Conservation (phyloP, 331 rosid species). For the Dryas integrifolia region DNA sequence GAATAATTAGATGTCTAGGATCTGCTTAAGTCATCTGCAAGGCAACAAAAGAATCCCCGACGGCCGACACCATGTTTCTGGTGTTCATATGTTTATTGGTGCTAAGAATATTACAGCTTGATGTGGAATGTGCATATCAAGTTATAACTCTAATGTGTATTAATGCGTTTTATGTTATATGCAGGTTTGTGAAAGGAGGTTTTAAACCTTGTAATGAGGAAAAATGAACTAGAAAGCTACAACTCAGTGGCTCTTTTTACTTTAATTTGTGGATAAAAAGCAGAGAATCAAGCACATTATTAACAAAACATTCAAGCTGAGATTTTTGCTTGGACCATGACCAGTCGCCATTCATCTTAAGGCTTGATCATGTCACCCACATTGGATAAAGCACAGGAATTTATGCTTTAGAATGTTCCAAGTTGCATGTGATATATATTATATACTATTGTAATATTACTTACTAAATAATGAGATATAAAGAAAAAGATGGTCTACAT, state of each 20-base stretch:
- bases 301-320: constrained; percentile 36
- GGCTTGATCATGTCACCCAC: constrained; percentile 41
- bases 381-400: constrained; percentile 54
- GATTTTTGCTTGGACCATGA: constrained; percentile 61
- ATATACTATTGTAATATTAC: constrained; percentile 19
- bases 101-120: no score
- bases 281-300: constrained; percentile 37
- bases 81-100: no score
- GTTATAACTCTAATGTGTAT: no score
- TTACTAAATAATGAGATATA: constrained; percentile 11
- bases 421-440: constrained; percentile 54
- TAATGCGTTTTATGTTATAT: neutral
- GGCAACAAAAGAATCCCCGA: no score
- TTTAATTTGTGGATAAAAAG: constrained; percentile 53
- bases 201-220: constrained; percentile 40
- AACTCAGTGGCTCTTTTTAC: constrained; percentile 46
- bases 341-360: constrained; percentile 57
- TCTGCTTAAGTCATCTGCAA: no score
- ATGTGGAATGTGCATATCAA: no score
- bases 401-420: constrained; percentile 78
- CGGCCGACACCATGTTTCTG: no score
- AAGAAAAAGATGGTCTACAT: constrained; percentile 30
- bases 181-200: constrained; percentile 32
- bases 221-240: constrained; percentile 55
- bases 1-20: no score